phyloP scores from a whole-genome alignment of 257 asterid genomes.

The Solanum ahanhuiri region DNA sequence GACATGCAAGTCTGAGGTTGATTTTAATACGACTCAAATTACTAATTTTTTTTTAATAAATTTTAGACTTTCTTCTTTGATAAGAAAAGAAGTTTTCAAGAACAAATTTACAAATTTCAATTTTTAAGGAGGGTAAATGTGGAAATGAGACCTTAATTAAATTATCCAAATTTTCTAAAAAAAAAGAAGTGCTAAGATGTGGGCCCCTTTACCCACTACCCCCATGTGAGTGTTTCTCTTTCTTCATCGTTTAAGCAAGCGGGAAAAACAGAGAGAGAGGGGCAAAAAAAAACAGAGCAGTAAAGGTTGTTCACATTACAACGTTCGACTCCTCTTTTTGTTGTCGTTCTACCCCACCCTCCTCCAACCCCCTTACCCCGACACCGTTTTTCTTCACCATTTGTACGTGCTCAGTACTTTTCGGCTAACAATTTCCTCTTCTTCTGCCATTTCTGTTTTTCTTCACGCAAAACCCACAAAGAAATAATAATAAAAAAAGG shows the following conservation, averaged over 20 bases:
- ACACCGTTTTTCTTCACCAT: neutral
- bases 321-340: slow-evolving; percentile 26
- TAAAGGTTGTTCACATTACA: slow-evolving; percentile 22
- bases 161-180: neutral
- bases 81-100: too few relatives aligned
- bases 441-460: neutral
- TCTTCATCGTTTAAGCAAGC: neutral
- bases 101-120: neutral
- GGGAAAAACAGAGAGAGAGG: neutral
- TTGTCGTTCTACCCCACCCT: neutral
- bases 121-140: neutral
- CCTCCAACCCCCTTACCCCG: too few relatives aligned
- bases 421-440: neutral
- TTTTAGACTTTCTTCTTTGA: too few relatives aligned
- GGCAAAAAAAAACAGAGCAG: neutral
- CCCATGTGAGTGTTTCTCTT: neutral
- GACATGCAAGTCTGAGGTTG: too few relatives aligned
- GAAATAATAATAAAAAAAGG: neutral
- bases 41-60: too few relatives aligned
- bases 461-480: neutral
- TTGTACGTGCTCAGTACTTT: neutral
- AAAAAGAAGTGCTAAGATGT: too few relatives aligned
- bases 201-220: neutral
- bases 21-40: too few relatives aligned
- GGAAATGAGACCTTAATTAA: neutral